phyloP scores from a whole-genome alignment of 345 rosid species.

The Atalantia buxifolia region DNA sequence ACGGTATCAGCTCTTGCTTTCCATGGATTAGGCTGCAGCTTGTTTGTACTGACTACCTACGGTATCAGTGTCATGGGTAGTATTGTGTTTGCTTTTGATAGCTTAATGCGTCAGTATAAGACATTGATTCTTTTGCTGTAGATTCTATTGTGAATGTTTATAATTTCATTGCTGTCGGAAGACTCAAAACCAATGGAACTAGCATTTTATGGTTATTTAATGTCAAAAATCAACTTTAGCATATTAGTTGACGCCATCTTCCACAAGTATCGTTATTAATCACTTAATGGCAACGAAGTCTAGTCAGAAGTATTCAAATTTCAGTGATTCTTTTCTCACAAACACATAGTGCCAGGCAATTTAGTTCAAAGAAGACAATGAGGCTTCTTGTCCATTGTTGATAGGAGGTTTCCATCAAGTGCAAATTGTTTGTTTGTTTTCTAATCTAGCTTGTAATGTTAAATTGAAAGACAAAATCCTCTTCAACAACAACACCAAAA shows the following conservation, averaged over 20 bases:
- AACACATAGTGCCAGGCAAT: not conserved
- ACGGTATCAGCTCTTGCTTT: conserved; percentile 1
- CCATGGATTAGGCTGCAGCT: conserved; percentile 1
- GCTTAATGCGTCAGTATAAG: not conserved
- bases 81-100: conserved; percentile 13
- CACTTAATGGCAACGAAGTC: not conserved
- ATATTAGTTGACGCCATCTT: not conserved
- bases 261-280: too few species aligned
- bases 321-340: not conserved
- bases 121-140: not conserved
- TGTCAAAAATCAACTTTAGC: not conserved
- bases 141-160: not conserved
- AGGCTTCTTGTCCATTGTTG: not conserved
- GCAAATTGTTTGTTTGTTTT: not conserved
- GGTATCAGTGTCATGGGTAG: conserved; percentile 15
- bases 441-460: not conserved
- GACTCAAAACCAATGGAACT: not conserved
- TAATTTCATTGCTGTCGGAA: not conserved
- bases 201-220: conserved; percentile 11
- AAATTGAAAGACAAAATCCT: too few species aligned
- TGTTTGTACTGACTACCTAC: conserved; percentile 2
- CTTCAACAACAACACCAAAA: too few species aligned
- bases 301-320: not conserved
- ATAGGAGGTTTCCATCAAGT: not conserved
- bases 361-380: not conserved